Conservation (phyloP, 2,329 filamentous ascomycete genomes). For the Scolecobasidium constrictum region DNA sequence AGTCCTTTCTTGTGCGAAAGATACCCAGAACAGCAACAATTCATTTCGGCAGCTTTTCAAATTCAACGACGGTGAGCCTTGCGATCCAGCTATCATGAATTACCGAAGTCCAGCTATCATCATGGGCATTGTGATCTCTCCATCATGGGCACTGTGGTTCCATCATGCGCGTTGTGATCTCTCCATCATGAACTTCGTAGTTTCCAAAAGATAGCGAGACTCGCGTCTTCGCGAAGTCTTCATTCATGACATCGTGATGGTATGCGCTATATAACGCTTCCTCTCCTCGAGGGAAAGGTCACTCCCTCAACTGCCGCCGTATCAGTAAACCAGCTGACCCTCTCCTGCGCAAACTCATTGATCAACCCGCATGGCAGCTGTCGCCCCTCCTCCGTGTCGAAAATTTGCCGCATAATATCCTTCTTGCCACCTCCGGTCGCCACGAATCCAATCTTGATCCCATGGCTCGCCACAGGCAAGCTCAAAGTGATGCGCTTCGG, state of each 20-base stretch:
- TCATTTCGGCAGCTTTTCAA: too few relatives aligned
- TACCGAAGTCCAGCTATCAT: too few relatives aligned
- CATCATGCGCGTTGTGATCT: neutral
- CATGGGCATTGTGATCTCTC: neutral
- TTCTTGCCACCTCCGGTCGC: slow-evolving; percentile 84
- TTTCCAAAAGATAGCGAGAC: neutral
- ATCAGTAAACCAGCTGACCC: slow-evolving; percentile 94
- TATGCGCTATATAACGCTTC: slow-evolving; percentile 41
- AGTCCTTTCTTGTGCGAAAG: too few relatives aligned
- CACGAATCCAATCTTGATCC: slow-evolving; percentile 78
- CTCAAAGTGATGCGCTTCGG: slow-evolving; percentile 84
- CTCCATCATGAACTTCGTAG: neutral
- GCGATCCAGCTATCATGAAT: too few relatives aligned
- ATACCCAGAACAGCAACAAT: too few relatives aligned
- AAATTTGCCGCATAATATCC: slow-evolving; percentile 85
- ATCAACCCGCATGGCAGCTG: slow-evolving; percentile 78
- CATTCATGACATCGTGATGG: slow-evolving; percentile 12
- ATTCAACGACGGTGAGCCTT: too few relatives aligned
- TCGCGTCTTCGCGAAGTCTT: slow-evolving; percentile 4
- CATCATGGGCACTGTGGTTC: neutral
- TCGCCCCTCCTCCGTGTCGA: slow-evolving; percentile 62
- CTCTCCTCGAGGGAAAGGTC: slow-evolving; percentile 60
- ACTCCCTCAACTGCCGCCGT: slow-evolving; percentile 77
- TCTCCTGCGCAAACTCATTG: slow-evolving; percentile 72
- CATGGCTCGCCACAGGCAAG: slow-evolving; percentile 80